Evolutionary conservation across 345 rosid genomes (phyloP).

Genomic region (Brassica nigra): DNA sequence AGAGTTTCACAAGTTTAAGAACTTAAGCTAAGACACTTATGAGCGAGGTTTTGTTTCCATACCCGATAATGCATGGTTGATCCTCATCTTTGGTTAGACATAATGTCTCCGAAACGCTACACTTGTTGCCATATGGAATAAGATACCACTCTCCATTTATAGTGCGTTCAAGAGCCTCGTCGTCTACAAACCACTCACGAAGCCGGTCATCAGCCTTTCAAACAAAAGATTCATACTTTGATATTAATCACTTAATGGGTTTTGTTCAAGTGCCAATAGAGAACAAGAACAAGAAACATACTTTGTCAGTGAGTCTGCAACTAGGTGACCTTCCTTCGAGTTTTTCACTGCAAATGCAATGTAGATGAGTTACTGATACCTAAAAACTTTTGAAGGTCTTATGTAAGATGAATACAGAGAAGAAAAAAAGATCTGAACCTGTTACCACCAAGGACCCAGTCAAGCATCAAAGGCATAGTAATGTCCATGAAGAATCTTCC

Average conservation of each 20-base stretch:
- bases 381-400: background rate
- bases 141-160: constrained; percentile 60
- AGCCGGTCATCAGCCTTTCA: constrained; percentile 46
- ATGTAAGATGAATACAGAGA: background rate
- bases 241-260: background rate
- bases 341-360: constrained; percentile 58
- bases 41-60: background rate
- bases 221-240: constrained; percentile 5
- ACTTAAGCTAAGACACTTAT: background rate
- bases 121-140: constrained; percentile 52
- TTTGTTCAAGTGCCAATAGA: background rate
- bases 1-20: background rate
- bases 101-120: constrained; percentile 50
- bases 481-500: constrained; percentile 76
- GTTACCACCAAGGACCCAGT: constrained; percentile 91
- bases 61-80: constrained; percentile 67
- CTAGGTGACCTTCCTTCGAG: constrained; percentile 74
- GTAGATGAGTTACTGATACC: background rate
- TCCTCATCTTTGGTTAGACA: constrained; percentile 60
- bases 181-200: constrained; percentile 52
- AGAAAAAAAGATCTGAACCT: constrained; percentile 51
- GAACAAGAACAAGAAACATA: constrained; percentile 25
- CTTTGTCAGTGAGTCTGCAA: constrained; percentile 90
- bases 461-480: constrained; percentile 83
- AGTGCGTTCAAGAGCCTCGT: constrained; percentile 80